These are phyloP conservation scores for Wickerhamiella spandovensis DNA, from an alignment of 805 yeast species.

Conservation along the genomic window DNA sequence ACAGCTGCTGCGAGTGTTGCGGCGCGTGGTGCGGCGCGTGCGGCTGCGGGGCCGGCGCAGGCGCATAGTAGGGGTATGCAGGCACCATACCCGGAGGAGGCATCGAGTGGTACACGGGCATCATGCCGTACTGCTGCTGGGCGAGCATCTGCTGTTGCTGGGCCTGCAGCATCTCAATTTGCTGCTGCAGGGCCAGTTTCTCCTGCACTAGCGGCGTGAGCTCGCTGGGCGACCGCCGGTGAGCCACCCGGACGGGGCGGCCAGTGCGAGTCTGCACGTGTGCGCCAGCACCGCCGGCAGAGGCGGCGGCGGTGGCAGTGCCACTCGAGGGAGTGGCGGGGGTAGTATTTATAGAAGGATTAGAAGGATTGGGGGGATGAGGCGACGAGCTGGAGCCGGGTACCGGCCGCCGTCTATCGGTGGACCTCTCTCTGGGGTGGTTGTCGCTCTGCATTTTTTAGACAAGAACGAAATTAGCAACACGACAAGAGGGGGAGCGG, in stretches of 20 bases:
- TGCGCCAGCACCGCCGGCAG: background rate
- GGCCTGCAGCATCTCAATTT: constrained; percentile 78
- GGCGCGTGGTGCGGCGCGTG: background rate
- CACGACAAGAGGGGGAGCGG: background rate
- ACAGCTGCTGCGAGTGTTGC: constrained; percentile 3
- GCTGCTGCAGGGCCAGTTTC: constrained; percentile 64
- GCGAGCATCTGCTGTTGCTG: constrained; percentile 78
- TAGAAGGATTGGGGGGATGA: background rate
- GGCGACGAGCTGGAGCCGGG: background rate
- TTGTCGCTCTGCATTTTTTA: background rate
- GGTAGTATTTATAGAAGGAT: background rate
- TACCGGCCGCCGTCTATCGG: background rate
- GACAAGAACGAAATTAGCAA: background rate
- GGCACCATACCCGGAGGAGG: constrained; percentile 5
- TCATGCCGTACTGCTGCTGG: constrained; percentile 31
- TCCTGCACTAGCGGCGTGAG: constrained; percentile 87
- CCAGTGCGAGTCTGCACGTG: constrained; percentile 13
- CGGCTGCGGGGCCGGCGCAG: background rate
- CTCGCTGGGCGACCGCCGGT: constrained; percentile 91
- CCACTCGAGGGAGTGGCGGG: background rate
- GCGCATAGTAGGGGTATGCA: background rate
- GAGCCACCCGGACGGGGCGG: constrained; percentile 80
- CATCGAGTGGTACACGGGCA: constrained; percentile 10
- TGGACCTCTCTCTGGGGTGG: background rate
- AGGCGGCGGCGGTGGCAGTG: background rate